A percentile compares a stretch with the other conserved stretches of the same genome.
These are phyloP conservation scores for Berberis vulgaris DNA, from an alignment of 164 flowering plant species.

Conservation along the genomic window DNA sequence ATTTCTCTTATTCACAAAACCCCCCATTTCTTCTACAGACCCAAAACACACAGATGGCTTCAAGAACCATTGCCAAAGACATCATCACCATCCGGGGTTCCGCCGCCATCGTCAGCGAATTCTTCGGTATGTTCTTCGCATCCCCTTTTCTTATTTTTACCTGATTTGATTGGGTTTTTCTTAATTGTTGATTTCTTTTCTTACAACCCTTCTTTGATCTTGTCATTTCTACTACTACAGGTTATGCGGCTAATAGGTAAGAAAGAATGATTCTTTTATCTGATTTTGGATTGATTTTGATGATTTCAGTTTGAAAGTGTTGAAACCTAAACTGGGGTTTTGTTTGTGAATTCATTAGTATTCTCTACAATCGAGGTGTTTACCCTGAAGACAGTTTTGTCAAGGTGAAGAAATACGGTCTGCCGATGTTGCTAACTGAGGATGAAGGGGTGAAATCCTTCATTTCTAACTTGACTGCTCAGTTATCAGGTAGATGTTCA, in stretches of 20 bases:
- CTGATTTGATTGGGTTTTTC: neutral
- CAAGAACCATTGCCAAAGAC: slow-evolving; percentile 74
- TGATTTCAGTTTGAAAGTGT: neutral
- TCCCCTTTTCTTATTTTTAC: neutral
- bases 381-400: slow-evolving; percentile 88
- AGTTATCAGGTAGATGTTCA: slow-evolving; percentile 57
- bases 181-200: neutral
- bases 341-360: slow-evolving; percentile 25
- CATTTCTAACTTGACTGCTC: slow-evolving; percentile 62
- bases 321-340: neutral
- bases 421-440: slow-evolving; percentile 85
- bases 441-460: slow-evolving; percentile 89
- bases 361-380: slow-evolving; percentile 83
- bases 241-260: slow-evolving; percentile 98
- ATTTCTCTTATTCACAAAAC: neutral
- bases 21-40: neutral
- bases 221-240: slow-evolving; percentile 26
- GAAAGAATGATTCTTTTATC: neutral
- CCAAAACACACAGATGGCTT: slow-evolving; percentile 40
- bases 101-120: slow-evolving; percentile 95
- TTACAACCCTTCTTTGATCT: neutral
- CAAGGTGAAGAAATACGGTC: slow-evolving; percentile 95
- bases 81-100: slow-evolving; percentile 92
- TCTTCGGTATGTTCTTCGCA: slow-evolving; percentile 47
- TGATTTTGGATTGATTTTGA: too few species aligned